phyloP scores from a whole-genome alignment of 176 grass and related monocot species.

The Oropetium thomaeum region DNA sequence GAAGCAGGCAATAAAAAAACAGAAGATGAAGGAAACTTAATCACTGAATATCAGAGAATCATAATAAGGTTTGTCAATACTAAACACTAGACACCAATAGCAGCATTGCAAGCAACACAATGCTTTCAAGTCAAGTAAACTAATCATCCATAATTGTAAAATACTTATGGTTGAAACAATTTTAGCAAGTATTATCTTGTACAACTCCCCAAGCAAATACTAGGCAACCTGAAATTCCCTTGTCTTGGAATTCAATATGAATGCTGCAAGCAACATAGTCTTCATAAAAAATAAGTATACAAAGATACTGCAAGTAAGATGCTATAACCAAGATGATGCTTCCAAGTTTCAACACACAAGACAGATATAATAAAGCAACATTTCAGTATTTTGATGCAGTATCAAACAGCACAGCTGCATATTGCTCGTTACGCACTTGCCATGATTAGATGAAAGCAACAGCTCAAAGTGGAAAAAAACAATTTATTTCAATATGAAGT shows the following conservation, averaged over 20 bases:
- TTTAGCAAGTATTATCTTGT: background rate
- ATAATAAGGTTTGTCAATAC: background rate
- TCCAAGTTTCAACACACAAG: constrained; percentile 23
- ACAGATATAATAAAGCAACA: background rate
- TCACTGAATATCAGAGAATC: background rate
- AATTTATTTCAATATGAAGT: constrained; percentile 5
- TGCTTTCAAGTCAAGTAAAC: constrained; percentile 1
- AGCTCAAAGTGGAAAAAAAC: background rate
- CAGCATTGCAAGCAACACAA: constrained; percentile 4
- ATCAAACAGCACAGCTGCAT: background rate
- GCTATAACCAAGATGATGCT: background rate
- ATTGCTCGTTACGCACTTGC: constrained; percentile 4
- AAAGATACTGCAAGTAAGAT: background rate
- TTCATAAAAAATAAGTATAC: background rate
- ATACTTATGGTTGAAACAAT: background rate
- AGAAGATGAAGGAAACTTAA: background rate
- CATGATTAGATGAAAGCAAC: background rate
- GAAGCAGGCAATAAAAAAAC: background rate
- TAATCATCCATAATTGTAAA: background rate
- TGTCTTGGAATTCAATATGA: background rate
- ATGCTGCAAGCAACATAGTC: background rate
- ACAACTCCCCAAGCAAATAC: constrained; percentile 1
- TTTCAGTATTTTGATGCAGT: background rate
- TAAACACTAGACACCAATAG: background rate
- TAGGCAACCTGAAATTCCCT: background rate